Evolutionary conservation across 306 rosid genomes (phyloP).

Genomic region (Abrus pulchellus): DNA sequence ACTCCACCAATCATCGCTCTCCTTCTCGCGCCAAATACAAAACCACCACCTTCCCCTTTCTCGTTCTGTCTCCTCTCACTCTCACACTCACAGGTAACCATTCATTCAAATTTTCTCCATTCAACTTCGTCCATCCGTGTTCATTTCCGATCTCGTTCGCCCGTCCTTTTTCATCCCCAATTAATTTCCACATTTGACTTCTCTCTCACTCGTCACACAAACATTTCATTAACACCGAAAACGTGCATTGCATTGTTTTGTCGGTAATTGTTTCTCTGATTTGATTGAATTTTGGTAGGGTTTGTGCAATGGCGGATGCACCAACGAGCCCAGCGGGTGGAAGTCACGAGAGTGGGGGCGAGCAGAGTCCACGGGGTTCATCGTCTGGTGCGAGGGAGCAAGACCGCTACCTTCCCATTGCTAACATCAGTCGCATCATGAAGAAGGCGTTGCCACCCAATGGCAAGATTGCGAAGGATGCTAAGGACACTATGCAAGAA

Average conservation of each 20-base stretch:
- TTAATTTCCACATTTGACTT: background rate
- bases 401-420: constrained; percentile 86
- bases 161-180: constrained; percentile 19
- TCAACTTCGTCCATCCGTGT: constrained; percentile 35
- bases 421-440: constrained; percentile 94
- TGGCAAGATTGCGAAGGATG: constrained; percentile 93
- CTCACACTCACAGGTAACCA: constrained; percentile 15
- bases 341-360: constrained; percentile 90
- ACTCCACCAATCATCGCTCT: constrained; percentile 29
- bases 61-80: constrained; percentile 9
- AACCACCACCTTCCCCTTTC: background rate
- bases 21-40: constrained; percentile 39
- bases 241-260: background rate
- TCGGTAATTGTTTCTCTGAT: constrained; percentile 3
- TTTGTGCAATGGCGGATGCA: constrained; percentile 73
- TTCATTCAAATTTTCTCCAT: background rate
- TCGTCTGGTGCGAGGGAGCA: constrained; percentile 66
- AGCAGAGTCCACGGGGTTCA: constrained; percentile 72
- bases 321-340: constrained; percentile 75
- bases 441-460: constrained; percentile 86
- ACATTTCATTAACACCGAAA: background rate
- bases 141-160: constrained; percentile 1
- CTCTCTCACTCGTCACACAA: background rate
- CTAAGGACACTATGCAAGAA: constrained; percentile 90
- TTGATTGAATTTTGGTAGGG: constrained; percentile 36